Evolutionary conservation across 2,329 filamentous ascomycete genomes (phyloP).

Genomic region (Cryphonectria parasitica): DNA sequence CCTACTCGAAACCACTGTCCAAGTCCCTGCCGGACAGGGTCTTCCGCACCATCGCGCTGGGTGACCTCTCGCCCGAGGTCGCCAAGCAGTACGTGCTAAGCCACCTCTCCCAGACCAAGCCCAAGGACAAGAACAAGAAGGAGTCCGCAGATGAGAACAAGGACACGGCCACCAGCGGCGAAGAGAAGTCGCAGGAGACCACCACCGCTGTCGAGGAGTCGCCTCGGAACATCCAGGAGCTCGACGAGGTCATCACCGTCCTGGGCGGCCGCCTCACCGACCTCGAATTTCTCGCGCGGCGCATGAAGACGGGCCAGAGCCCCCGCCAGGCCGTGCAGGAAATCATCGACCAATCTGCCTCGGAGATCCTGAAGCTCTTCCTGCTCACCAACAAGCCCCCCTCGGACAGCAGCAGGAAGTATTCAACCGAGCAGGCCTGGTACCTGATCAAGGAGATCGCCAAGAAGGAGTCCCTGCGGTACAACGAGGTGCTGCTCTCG

Average conservation of each 20-base stretch:
- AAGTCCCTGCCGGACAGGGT: slow-evolving; percentile 89
- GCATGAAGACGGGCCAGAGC: slow-evolving; percentile 84
- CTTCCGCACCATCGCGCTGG: slow-evolving; percentile 82
- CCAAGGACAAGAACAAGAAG: slow-evolving; percentile 35
- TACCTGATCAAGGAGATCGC: slow-evolving; percentile 80
- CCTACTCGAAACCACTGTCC: slow-evolving; percentile 83
- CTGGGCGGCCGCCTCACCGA: slow-evolving; percentile 94
- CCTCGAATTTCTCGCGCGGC: slow-evolving; percentile 88
- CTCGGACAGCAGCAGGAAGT: slow-evolving; percentile 56
- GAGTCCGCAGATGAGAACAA: slow-evolving; percentile 36
- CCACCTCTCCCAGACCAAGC: slow-evolving; percentile 64
- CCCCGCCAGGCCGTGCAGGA: slow-evolving; percentile 81
- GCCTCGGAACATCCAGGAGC: slow-evolving; percentile 61
- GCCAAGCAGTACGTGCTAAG: slow-evolving; percentile 90
- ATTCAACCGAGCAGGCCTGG: slow-evolving; percentile 90
- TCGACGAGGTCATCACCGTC: slow-evolving; percentile 80
- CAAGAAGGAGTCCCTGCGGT: slow-evolving; percentile 69
- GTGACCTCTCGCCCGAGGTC: slow-evolving; percentile 83
- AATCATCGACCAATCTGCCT: slow-evolving; percentile 86
- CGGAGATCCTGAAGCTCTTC: slow-evolving; percentile 93
- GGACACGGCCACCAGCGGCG: slow-evolving; percentile 33
- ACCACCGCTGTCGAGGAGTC: slow-evolving; percentile 43
- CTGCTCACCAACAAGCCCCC: slow-evolving; percentile 63
- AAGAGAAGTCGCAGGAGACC: slow-evolving; percentile 32
- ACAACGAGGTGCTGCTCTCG: slow-evolving; percentile 82